Conservation (phyloP, 768 basidiomycete species). For the Omphalotus guepiniiformis region DNA sequence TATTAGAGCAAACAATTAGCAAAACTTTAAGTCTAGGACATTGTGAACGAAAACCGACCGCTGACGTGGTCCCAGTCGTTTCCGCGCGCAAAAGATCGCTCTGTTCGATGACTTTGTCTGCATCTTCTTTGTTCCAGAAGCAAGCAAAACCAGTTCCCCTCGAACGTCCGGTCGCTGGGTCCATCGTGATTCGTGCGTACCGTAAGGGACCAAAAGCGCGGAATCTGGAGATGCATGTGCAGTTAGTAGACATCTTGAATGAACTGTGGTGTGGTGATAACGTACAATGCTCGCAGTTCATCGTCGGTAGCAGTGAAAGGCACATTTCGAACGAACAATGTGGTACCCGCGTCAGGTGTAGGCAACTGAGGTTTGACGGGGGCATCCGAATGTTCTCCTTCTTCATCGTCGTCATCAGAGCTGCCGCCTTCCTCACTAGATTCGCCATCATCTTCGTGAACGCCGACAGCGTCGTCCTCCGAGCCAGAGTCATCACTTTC, state of each 20-base stretch:
- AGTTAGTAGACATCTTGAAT: not conserved
- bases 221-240: conserved; percentile 54
- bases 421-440: conserved; percentile 11
- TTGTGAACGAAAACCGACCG: conserved; percentile 18
- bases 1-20: conserved; percentile 17
- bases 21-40: not conserved
- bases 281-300: conserved; percentile 81
- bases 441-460: conserved; percentile 21
- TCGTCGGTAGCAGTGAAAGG: conserved; percentile 92
- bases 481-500: conserved; percentile 22
- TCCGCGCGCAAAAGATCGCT: conserved; percentile 68
- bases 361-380: conserved; percentile 68
- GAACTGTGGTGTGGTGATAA: too few species aligned
- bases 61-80: conserved; percentile 43
- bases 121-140: conserved; percentile 92
- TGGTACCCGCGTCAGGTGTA: conserved; percentile 82
- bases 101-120: conserved; percentile 79
- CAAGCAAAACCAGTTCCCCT: conserved; percentile 96
- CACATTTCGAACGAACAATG: conserved; percentile 91
- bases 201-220: conserved; percentile 88
- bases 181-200: conserved; percentile 89
- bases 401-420: conserved; percentile 32
- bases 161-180: conserved; percentile 77
- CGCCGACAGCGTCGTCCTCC: conserved; percentile 20
- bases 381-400: conserved; percentile 32